phyloP scores from a whole-genome alignment of 169 alveolate species.

The Plasmodium yoelii region DNA sequence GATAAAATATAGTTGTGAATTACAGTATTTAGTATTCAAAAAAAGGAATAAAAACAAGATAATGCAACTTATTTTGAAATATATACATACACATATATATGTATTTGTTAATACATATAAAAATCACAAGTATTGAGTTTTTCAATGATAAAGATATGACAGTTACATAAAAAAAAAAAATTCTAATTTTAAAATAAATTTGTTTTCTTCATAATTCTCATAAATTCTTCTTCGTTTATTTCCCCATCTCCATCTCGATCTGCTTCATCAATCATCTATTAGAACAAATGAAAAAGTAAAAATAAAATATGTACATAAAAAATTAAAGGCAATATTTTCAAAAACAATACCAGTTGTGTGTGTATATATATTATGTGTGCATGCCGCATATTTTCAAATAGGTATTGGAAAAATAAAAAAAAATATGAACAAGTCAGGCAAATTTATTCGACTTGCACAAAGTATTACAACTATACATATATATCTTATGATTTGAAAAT shows the following conservation, averaged over 20 bases:
- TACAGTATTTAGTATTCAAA: not conserved
- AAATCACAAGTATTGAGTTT: too few species aligned
- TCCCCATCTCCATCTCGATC: conserved; percentile 99
- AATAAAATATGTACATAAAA: not conserved
- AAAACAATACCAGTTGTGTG: conserved; percentile 3
- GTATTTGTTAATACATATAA: too few species aligned
- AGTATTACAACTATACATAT: too few species aligned
- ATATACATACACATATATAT: not conserved
- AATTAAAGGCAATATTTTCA: not conserved
- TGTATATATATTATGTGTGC: not conserved
- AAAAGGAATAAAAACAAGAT: not conserved
- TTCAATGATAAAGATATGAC: too few species aligned
- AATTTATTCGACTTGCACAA: not conserved
- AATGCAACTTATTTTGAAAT: not conserved
- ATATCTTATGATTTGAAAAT: too few species aligned
- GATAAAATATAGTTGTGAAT: not conserved
- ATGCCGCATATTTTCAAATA: not conserved
- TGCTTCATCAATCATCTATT: conserved; percentile 98
- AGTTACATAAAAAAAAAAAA: conserved; percentile 1
- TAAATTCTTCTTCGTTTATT: conserved; percentile 97
- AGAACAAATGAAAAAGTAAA: conserved; percentile 1
- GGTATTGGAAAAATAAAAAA: not conserved
- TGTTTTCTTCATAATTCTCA: conserved; percentile 98
- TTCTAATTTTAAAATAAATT: conserved; percentile 89
- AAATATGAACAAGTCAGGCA: conserved; percentile 4